Base-by-base conservation (phyloP, 176 grass and related monocot genomes). In the Eremochloa ophiuroides region DNA sequence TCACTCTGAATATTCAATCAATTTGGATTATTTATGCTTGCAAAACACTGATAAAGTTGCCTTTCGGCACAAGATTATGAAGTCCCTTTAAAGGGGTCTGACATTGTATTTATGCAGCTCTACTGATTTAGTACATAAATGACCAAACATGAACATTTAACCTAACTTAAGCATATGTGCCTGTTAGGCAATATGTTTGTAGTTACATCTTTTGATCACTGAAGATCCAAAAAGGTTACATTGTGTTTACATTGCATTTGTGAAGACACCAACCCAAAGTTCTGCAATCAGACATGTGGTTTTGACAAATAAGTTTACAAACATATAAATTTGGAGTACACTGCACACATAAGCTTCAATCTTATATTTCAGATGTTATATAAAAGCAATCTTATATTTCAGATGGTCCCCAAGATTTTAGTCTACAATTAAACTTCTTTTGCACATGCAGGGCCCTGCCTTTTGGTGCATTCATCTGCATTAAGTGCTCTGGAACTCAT, bases 401-500 rank as follows among this genome's bases (percentile, higher is more conserved):
- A 29, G 59, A 29, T 62, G 12, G 58, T 28, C 11, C 10, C 5
- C 26, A 29, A 29, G 26, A 16, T 62, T 62, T 28, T 28, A 2
- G 5, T 29, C 12, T 79, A 50, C 22, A 66, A 65, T 82, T 44
- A 83, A 62, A 80, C 48, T 69, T 9, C 20, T 64, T 46, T 74
- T n/a, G 10, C 10, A 75, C 50, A 73, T 89, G 44, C 76, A 98
- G 96, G 71, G 88, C 90, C 26, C 60, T 93, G 44, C 90, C 84
- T 82, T 88, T 95, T 51, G 96, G 96, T 35, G 88, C 90, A 28
- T 95, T 95, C 87, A 91, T 98, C 80, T 98, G 93, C 77, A 98
- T 98, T 61, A 98, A 93, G 79, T 95, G 96, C 79, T 98, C 93
- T 51, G 93, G 96, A 79, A 89, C 89, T 66, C 96, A 98, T 73